Conservation (phyloP, 78 protist genomes). For the Pelomyxa schiedti region DNA sequence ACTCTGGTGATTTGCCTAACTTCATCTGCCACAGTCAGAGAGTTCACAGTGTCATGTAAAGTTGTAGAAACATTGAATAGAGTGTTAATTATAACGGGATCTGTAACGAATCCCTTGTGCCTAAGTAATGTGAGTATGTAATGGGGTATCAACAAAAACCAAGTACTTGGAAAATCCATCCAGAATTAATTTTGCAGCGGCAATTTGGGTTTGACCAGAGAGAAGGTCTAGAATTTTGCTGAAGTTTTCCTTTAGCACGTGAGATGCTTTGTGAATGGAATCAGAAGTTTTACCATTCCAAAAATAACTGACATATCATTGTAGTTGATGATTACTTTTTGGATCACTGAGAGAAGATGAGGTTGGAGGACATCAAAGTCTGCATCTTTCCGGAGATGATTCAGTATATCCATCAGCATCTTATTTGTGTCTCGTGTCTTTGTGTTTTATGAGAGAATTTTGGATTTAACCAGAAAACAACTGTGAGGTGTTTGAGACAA, state of each 20-base stretch:
- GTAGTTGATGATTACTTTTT: neutral
- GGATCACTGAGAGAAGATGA: neutral
- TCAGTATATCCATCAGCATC: constrained; percentile 42
- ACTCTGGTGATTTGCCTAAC: constrained; percentile 44
- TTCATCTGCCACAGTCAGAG: constrained; percentile 54
- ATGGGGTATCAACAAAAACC: neutral
- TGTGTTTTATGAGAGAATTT: neutral
- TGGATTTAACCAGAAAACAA: constrained; percentile 12
- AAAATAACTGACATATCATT: neutral
- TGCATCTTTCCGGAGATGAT: constrained; percentile 5
- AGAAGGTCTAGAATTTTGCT: constrained; percentile 63
- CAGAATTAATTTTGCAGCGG: constrained; percentile 32
- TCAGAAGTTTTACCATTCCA: neutral
- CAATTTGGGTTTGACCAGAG: constrained; percentile 45
- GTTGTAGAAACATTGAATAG: constrained; percentile 46
- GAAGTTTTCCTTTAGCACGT: constrained; percentile 49
- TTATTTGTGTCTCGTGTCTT: constrained; percentile 29
- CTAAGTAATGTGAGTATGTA: neutral
- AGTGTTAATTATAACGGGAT: constrained; percentile 40
- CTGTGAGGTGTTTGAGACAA: constrained; percentile 57
- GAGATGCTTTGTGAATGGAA: neutral
- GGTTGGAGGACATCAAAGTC: neutral
- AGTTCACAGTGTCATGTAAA: constrained; percentile 63
- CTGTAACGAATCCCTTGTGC: constrained; percentile 21
- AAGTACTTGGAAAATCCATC: constrained; percentile 25